Percentiles rank a stretch among this genome's conserved stretches.
These are phyloP conservation scores for Annulohypoxylon bovei DNA, from an alignment of 495 filamentous ascomycete genomes.

Conservation along the genomic window DNA sequence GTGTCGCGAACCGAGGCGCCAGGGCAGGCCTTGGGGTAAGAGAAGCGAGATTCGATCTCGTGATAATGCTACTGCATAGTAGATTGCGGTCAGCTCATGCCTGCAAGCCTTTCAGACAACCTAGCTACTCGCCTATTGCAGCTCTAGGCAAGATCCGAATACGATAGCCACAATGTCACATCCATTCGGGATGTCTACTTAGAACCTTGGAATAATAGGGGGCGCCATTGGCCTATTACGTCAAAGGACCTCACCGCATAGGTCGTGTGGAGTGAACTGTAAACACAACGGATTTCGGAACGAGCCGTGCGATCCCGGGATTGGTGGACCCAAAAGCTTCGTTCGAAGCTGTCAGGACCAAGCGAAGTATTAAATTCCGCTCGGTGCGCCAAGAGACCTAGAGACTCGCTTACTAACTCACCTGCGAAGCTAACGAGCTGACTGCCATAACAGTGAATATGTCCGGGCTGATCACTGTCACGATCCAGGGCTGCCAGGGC, in stretches of 20 bases:
- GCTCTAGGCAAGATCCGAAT: slow-evolving; percentile 23
- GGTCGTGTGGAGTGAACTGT: neutral
- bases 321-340: slow-evolving; percentile 7
- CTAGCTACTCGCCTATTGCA: slow-evolving; percentile 6
- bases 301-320: slow-evolving; percentile 14
- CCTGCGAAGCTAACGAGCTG: slow-evolving; percentile 26
- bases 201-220: slow-evolving; percentile 10
- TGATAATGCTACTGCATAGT: slow-evolving; percentile 20
- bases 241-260: neutral
- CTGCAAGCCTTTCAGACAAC: neutral
- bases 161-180: slow-evolving; percentile 21
- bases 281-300: slow-evolving; percentile 21
- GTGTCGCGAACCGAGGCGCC: neutral
- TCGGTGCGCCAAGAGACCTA: neutral
- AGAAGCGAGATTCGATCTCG: slow-evolving; percentile 20
- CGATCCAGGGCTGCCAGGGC: neutral
- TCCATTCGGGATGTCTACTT: neutral
- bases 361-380: neutral
- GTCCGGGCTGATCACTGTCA: slow-evolving; percentile 30
- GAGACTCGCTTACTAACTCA: slow-evolving; percentile 9
- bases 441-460: slow-evolving; percentile 21
- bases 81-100: neutral
- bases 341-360: slow-evolving; percentile 1
- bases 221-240: neutral
- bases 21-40: neutral